A percentile compares a stretch with the other conserved stretches of the same genome.
These are phyloP conservation scores for Thinopyrum obtusiflorum DNA, from an alignment of 202 grass and related monocot genomes.

Conservation along the genomic window DNA sequence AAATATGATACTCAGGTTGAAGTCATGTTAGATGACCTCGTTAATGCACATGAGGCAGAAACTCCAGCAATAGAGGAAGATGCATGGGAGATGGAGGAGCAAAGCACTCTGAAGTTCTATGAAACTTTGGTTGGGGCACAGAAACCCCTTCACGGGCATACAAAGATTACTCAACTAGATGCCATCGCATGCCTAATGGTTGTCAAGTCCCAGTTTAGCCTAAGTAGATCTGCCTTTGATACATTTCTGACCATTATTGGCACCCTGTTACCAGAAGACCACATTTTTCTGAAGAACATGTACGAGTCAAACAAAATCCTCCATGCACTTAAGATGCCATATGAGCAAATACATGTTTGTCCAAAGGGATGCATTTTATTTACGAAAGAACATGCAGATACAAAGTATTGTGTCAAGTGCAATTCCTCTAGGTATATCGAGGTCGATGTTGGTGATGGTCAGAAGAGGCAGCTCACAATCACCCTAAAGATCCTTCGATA, in stretches of 20 bases:
- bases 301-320: not conserved
- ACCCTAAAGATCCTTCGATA: not conserved
- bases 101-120: not conserved
- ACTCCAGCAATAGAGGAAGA: not conserved
- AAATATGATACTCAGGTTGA: not conserved
- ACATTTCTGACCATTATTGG: not conserved
- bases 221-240: not conserved
- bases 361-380: not conserved
- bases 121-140: not conserved
- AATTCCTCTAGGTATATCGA: not conserved
- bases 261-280: not conserved
- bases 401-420: not conserved
- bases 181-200: not conserved
- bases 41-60: not conserved
- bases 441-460: not conserved
- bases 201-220: not conserved
- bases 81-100: not conserved
- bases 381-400: not conserved
- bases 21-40: not conserved
- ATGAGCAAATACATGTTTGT: not conserved
- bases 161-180: not conserved
- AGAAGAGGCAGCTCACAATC: not conserved
- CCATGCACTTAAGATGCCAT: not conserved
- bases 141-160: not conserved
- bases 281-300: not conserved